Evolutionary conservation across 768 basidiomycete species (phyloP).

Genomic region (Lanmaoa rubissima): DNA sequence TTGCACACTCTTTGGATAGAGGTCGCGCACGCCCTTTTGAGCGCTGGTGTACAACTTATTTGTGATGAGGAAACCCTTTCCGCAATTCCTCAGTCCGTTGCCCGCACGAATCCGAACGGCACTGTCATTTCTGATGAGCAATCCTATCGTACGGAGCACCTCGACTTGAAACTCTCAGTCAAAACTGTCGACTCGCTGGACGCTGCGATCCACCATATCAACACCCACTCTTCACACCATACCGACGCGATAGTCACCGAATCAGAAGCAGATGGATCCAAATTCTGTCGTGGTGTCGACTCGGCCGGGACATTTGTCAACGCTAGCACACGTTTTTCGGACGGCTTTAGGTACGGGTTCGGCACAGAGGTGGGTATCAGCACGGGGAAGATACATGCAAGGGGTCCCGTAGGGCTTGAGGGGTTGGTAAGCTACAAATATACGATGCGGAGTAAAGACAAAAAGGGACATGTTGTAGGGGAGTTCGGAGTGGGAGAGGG

Average conservation of each 20-base stretch:
- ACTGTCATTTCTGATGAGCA: conserved; percentile 56
- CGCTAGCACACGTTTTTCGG: conserved; percentile 93
- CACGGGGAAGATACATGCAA: conserved; percentile 93
- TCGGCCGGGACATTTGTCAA: conserved; percentile 93
- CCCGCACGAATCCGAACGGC: conserved; percentile 36
- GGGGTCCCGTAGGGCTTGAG: conserved; percentile 94
- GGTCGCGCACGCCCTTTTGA: conserved; percentile 71
- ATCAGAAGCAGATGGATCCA: conserved; percentile 55
- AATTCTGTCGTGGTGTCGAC: conserved; percentile 86
- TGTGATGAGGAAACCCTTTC: conserved; percentile 70
- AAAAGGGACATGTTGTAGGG: conserved; percentile 76
- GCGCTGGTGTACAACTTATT: conserved; percentile 67
- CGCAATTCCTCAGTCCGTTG: conserved; percentile 46
- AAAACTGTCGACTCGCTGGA: conserved; percentile 66
- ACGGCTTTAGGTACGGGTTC: conserved; percentile 95
- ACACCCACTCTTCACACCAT: conserved; percentile 90
- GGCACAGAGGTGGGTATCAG: conserved; percentile 98
- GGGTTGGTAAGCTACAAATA: conserved; percentile 97
- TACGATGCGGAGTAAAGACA: conserved; percentile 74
- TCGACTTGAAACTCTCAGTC: conserved; percentile 82
- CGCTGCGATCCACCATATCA: conserved; percentile 85
- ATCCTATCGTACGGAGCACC: conserved; percentile 86
- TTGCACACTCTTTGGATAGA: conserved; percentile 76
- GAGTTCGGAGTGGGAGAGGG: conserved; percentile 76
- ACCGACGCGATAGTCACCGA: conserved; percentile 94